Conservation (phyloP, 345 rosid species). For the Passiflora organensis region DNA sequence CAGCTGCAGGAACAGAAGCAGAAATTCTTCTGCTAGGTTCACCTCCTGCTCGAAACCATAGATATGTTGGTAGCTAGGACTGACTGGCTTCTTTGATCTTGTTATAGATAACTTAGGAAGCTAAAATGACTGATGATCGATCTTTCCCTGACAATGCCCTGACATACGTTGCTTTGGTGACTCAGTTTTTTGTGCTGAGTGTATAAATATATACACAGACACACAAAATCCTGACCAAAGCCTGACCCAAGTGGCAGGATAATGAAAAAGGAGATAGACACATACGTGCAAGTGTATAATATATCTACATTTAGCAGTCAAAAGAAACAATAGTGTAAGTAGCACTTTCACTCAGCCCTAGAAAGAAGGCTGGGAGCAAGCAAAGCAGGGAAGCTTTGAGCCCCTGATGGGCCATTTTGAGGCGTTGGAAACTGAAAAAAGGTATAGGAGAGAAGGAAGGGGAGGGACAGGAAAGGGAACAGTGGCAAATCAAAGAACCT, state of each 20-base stretch:
- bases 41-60: too few relatives aligned
- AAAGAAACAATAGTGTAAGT: background rate
- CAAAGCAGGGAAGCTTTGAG: conserved; percentile 1
- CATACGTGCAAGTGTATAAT: background rate
- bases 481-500: conserved; percentile 8
- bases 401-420: background rate
- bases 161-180: too few relatives aligned
- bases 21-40: too few relatives aligned
- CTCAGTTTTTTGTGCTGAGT: too few relatives aligned
- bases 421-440: conserved; percentile 10
- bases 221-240: background rate
- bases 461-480: too few relatives aligned
- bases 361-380: conserved; percentile 12
- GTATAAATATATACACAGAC: background rate
- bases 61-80: too few relatives aligned
- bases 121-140: too few relatives aligned
- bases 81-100: too few relatives aligned
- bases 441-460: background rate
- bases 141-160: too few relatives aligned
- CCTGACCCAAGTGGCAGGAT: background rate
- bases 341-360: background rate
- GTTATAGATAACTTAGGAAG: too few relatives aligned
- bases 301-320: conserved; percentile 9
- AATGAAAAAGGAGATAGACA: background rate
- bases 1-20: too few relatives aligned